A percentile compares a stretch with the other conserved stretches of the same genome.
phyloP scores from a whole-genome alignment of 2,329 filamentous ascomycete genomes.

The Calonectria henricotiae region DNA sequence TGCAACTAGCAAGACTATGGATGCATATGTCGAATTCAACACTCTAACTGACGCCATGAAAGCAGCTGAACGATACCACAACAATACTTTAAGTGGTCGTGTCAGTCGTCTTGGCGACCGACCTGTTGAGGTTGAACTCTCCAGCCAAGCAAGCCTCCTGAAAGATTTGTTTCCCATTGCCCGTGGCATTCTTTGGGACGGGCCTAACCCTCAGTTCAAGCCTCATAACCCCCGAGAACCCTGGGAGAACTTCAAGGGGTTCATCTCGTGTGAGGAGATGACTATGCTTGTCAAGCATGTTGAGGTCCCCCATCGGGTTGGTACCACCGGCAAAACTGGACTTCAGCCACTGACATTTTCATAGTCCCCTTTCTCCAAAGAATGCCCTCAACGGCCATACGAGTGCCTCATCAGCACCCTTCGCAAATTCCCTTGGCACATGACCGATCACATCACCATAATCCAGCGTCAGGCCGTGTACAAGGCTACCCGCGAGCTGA shows the following conservation, averaged over 20 bases:
- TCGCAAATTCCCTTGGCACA: conserved; percentile 76
- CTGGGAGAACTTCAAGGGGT: conserved; percentile 73
- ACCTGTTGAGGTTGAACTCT: conserved; percentile 71
- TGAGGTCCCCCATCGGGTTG: conserved; percentile 74
- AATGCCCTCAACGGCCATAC: conserved; percentile 76
- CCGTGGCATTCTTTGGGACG: conserved; percentile 71
- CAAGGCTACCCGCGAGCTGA: conserved; percentile 66
- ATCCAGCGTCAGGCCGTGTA: conserved; percentile 71
- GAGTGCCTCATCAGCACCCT: conserved; percentile 78
- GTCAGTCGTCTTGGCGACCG: conserved; percentile 71
- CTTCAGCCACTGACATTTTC: conserved; percentile 26
- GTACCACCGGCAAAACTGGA: conserved; percentile 51
- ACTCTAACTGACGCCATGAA: conserved; percentile 69
- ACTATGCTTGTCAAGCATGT: conserved; percentile 76
- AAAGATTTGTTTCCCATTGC: conserved; percentile 74
- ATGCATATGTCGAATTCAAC: conserved; percentile 74
- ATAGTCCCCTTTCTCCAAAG: conserved; percentile 73
- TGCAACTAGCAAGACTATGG: conserved; percentile 75
- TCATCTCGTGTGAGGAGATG: conserved; percentile 76
- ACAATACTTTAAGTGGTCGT: conserved; percentile 60
- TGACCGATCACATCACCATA: conserved; percentile 71
- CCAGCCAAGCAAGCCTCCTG: conserved; percentile 73
- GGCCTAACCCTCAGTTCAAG: conserved; percentile 62
- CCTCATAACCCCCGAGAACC: conserved; percentile 58
- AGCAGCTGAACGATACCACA: conserved; percentile 67